These are phyloP conservation scores for Backusella luteola DNA, from an alignment of 192 early-diverging fungal genomes.

Conservation along the genomic window DNA sequence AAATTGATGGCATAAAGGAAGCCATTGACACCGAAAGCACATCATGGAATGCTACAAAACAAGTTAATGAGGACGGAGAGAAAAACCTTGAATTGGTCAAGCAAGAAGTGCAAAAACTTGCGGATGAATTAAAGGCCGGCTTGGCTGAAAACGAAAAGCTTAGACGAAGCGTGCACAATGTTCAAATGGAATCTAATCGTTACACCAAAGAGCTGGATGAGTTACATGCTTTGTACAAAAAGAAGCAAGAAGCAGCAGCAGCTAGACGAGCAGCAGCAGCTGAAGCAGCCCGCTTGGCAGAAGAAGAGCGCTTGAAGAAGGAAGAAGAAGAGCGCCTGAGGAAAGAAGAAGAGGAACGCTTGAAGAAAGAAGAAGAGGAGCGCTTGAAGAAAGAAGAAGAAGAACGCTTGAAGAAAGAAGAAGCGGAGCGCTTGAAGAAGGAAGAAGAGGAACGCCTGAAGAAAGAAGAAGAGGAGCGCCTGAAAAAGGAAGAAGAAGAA, in stretches of 20 bases:
- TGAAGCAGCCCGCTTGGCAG: not conserved
- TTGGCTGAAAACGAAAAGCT: slow-evolving; percentile 49
- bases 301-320: not conserved
- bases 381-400: not conserved
- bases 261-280: slow-evolving; percentile 56
- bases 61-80: slow-evolving; percentile 51
- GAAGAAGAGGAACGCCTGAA: not conserved
- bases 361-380: not conserved
- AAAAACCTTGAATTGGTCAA: slow-evolving; percentile 39
- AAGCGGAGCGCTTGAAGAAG: not conserved
- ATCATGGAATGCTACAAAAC: slow-evolving; percentile 38
- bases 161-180: slow-evolving; percentile 43
- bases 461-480: not conserved
- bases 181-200: slow-evolving; percentile 51
- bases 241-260: slow-evolving; percentile 49
- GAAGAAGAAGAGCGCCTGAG: not conserved
- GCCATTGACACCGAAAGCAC: slow-evolving; percentile 41
- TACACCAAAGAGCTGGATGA: slow-evolving; percentile 58
- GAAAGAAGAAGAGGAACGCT: too few relatives aligned
- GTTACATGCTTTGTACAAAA: slow-evolving; percentile 59
- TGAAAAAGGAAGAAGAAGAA: not conserved
- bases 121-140: slow-evolving; percentile 38
- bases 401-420: not conserved
- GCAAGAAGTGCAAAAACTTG: slow-evolving; percentile 44
- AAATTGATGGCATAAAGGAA: slow-evolving; percentile 53